A percentile compares a stretch with the other conserved stretches of the same genome.
Conservation (phyloP, 2,329 filamentous ascomycete species). For the Ophiobolus disseminans region DNA sequence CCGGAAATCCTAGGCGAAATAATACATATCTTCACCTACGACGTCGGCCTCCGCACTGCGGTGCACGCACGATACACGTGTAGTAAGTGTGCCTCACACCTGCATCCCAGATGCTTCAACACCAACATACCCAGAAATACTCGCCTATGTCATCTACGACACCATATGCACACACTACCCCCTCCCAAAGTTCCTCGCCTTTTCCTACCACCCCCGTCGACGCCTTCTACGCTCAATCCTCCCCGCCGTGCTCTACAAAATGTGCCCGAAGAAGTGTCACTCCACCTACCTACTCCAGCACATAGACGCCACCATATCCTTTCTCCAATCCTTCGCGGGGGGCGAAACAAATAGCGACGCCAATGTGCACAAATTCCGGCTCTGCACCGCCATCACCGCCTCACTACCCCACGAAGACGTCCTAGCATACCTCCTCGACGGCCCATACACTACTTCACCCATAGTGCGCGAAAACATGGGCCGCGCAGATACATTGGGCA, state of each 20-base stretch:
- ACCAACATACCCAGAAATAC: background rate
- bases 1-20: background rate
- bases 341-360: too few species aligned
- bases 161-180: background rate
- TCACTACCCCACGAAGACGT: too few species aligned
- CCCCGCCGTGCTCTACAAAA: background rate
- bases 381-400: too few species aligned
- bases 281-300: background rate
- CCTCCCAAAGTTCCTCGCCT: background rate
- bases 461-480: too few species aligned
- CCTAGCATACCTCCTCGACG: too few species aligned
- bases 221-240: background rate
- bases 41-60: background rate
- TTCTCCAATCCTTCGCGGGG: too few species aligned
- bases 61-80: background rate
- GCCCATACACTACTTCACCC: too few species aligned
- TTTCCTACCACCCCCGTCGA: background rate
- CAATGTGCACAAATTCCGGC: too few species aligned
- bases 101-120: background rate
- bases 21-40: background rate
- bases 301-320: background rate
- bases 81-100: background rate
- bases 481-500: too few species aligned
- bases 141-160: background rate
- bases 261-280: background rate